Percentiles rank a stretch among this genome's conserved stretches.
These are phyloP conservation scores for Cytospora piceae DNA, from an alignment of 2,329 filamentous ascomycete genomes.

Conservation along the genomic window DNA sequence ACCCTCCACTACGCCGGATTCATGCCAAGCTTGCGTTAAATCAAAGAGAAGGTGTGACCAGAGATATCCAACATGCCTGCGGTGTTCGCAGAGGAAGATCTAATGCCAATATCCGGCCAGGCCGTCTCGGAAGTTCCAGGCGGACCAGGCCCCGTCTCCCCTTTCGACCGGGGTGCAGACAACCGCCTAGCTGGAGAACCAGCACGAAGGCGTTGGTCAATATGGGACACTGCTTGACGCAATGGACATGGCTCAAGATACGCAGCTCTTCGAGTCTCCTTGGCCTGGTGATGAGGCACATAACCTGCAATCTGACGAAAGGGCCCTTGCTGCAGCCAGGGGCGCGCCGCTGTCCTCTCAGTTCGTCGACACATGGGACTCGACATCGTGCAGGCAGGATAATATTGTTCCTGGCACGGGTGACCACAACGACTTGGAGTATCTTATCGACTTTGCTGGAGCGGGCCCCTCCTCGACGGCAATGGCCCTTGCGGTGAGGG, in stretches of 20 bases:
- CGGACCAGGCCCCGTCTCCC: not conserved
- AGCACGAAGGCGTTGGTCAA: not conserved
- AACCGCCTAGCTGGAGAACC: not conserved
- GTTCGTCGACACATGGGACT: not conserved
- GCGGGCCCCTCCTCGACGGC: not conserved
- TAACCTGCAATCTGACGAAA: not conserved
- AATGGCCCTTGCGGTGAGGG: not conserved
- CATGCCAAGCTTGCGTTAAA: conserved; percentile 59
- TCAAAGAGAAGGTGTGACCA: conserved; percentile 62
- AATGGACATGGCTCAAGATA: not conserved
- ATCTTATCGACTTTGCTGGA: not conserved
- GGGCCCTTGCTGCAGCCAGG: not conserved
- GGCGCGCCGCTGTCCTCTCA: not conserved
- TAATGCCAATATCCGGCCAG: conserved; percentile 51
- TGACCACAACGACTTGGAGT: not conserved
- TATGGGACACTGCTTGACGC: not conserved
- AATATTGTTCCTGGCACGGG: not conserved
- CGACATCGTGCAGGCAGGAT: not conserved
- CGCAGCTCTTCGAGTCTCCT: not conserved
- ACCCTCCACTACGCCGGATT: conserved; percentile 55
- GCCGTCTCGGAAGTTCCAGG: not conserved
- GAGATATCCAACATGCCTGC: conserved; percentile 53
- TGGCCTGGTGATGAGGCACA: not conserved
- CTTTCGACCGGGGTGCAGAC: not conserved
- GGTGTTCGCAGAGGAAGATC: conserved; percentile 54